Evolutionary conservation across 2,329 filamentous ascomycete species (phyloP).

Genomic region (Ophiocordyceps polyrhachis-furcata): DNA sequence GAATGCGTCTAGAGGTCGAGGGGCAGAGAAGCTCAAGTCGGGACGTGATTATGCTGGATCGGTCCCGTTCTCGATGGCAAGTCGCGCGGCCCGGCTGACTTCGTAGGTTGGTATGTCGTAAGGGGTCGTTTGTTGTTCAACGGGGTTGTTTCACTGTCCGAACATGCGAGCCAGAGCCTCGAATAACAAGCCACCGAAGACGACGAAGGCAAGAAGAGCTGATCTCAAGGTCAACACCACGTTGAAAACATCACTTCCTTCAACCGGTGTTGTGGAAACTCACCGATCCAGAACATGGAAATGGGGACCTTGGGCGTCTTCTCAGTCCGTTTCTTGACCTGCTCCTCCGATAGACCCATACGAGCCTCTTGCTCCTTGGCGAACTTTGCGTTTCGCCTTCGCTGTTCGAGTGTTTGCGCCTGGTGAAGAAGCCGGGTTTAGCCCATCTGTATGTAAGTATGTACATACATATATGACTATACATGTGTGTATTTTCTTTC

Average conservation of each 20-base stretch:
- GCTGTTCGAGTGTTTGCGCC: slow-evolving; percentile 74
- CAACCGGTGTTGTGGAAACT: too few species aligned
- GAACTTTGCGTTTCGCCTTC: slow-evolving; percentile 64
- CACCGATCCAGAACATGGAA: slow-evolving; percentile 46
- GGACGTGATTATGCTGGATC: too few species aligned
- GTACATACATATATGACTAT: too few species aligned
- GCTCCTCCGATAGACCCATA: slow-evolving; percentile 53
- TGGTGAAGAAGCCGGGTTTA: slow-evolving; percentile 12
- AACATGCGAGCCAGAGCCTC: slow-evolving; percentile 38
- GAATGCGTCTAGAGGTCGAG: too few species aligned
- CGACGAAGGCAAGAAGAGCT: slow-evolving; percentile 40
- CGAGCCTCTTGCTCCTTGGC: slow-evolving; percentile 52
- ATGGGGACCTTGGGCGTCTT: slow-evolving; percentile 39
- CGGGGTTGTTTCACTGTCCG: slow-evolving; percentile 8
- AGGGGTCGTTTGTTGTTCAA: too few species aligned
- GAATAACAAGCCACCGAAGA: slow-evolving; percentile 42
- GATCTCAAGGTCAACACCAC: neutral
- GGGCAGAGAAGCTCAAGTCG: too few species aligned
- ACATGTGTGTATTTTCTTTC: neutral
- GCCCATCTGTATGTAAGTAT: neutral
- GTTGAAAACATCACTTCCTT: too few species aligned
- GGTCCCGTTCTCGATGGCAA: too few species aligned
- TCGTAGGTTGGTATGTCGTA: too few species aligned
- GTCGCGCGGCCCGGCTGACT: too few species aligned
- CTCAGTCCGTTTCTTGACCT: slow-evolving; percentile 42